These are phyloP conservation scores for Vaucheria bursata DNA, from an alignment of 352 stramenopile species.

Conservation along the genomic window DNA sequence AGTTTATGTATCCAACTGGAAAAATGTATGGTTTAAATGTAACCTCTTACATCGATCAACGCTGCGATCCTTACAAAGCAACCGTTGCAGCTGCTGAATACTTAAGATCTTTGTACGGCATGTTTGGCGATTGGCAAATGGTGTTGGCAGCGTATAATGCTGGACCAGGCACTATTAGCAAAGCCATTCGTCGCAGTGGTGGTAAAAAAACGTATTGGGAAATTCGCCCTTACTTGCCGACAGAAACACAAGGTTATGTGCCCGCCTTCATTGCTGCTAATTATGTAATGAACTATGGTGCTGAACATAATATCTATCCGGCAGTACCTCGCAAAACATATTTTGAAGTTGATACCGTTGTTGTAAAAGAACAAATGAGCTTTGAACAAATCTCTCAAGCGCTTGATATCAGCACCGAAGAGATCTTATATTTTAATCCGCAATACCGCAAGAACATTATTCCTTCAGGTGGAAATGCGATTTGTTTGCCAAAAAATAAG, in stretches of 20 bases:
- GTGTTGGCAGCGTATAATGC: neutral
- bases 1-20: neutral
- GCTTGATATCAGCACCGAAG: neutral
- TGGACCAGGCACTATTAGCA: neutral
- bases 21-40: neutral
- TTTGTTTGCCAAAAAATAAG: neutral
- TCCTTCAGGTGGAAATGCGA: neutral
- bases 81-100: neutral
- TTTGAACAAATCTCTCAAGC: neutral
- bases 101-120: neutral
- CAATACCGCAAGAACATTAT: neutral
- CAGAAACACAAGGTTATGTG: neutral
- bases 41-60: neutral
- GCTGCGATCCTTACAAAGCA: neutral
- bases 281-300: neutral
- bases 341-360: neutral
- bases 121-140: neutral
- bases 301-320: conserved; percentile 3
- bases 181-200: neutral
- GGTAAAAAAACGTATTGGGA: neutral
- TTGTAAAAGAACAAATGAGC: neutral
- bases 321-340: neutral
- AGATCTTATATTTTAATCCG: neutral
- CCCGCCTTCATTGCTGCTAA: neutral
- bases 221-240: neutral